Percentiles rank a stretch among this genome's conserved stretches.
These are phyloP conservation scores for Penicillium nucicola DNA, from an alignment of 495 filamentous ascomycete species.

Conservation along the genomic window DNA sequence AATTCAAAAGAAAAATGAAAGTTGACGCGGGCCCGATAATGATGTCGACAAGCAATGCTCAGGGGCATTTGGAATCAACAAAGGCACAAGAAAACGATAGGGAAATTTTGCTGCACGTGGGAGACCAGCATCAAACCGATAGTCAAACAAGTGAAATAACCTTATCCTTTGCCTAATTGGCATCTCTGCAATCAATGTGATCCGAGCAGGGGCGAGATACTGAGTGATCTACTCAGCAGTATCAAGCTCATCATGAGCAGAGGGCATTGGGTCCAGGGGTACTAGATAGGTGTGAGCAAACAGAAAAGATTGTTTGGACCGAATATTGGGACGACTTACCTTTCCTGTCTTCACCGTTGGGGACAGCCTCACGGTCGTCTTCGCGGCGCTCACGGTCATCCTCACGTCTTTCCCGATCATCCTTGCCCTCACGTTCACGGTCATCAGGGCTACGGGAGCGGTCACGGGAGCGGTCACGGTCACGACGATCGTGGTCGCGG, in stretches of 20 bases:
- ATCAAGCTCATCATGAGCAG: slow-evolving; percentile 93
- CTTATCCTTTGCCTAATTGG: neutral
- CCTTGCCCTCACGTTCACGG: slow-evolving; percentile 66
- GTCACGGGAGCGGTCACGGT: slow-evolving; percentile 62
- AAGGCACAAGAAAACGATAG: slow-evolving; percentile 5
- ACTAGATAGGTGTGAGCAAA: slow-evolving; percentile 22
- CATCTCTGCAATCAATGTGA: neutral
- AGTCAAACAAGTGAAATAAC: neutral
- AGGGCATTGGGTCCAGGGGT: slow-evolving; percentile 70
- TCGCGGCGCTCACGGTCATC: slow-evolving; percentile 58
- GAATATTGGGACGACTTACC: slow-evolving; percentile 51
- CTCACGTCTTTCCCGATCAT: slow-evolving; percentile 64
- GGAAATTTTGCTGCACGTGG: neutral
- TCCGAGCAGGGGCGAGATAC: slow-evolving; percentile 2
- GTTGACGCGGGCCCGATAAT: neutral
- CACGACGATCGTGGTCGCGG: slow-evolving; percentile 61
- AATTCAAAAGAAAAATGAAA: neutral
- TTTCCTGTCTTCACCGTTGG: slow-evolving; percentile 74
- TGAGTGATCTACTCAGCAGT: slow-evolving; percentile 76
- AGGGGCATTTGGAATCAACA: slow-evolving; percentile 1
- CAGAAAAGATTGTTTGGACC: neutral
- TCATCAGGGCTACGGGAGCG: slow-evolving; percentile 58
- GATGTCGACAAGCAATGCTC: neutral
- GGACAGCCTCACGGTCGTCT: slow-evolving; percentile 49
- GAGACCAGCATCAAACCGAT: neutral